Evolutionary conservation across 257 asterid species (phyloP).

Genomic region (Plantago elongata): DNA sequence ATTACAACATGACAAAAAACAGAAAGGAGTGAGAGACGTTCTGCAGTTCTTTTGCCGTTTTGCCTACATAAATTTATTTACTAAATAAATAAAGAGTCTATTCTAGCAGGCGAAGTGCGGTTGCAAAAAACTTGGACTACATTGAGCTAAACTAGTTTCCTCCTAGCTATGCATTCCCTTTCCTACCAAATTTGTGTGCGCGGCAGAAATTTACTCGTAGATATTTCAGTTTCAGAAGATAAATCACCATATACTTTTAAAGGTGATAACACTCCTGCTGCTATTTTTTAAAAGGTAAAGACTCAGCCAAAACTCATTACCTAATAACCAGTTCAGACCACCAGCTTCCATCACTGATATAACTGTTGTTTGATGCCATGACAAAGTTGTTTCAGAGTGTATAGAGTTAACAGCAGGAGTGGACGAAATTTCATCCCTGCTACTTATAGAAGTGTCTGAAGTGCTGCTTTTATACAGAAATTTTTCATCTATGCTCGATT

Average conservation of each 20-base stretch:
- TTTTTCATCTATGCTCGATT: constrained; percentile 39
- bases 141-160: background rate
- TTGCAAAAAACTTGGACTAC: too few species aligned
- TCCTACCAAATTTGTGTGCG: background rate
- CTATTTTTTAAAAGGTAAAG: constrained; percentile 13
- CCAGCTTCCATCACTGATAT: constrained; percentile 97
- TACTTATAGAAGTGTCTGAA: constrained; percentile 36
- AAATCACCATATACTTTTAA: constrained; percentile 1
- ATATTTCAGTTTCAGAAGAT: constrained; percentile 7
- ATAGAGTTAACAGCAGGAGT: constrained; percentile 29
- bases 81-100: background rate
- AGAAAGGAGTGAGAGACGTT: too few species aligned
- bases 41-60: too few species aligned
- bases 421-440: constrained; percentile 30
- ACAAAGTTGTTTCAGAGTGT: constrained; percentile 44
- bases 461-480: constrained; percentile 30
- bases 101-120: background rate
- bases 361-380: constrained; percentile 85
- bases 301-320: constrained; percentile 48
- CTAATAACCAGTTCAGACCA: constrained; percentile 98
- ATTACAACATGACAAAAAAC: too few species aligned
- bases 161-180: background rate
- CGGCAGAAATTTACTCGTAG: constrained; percentile 12
- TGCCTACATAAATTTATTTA: background rate
- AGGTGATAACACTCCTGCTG: constrained; percentile 15